Conservation (phyloP, 768 basidiomycete species). For the Suillus clintonianus region DNA sequence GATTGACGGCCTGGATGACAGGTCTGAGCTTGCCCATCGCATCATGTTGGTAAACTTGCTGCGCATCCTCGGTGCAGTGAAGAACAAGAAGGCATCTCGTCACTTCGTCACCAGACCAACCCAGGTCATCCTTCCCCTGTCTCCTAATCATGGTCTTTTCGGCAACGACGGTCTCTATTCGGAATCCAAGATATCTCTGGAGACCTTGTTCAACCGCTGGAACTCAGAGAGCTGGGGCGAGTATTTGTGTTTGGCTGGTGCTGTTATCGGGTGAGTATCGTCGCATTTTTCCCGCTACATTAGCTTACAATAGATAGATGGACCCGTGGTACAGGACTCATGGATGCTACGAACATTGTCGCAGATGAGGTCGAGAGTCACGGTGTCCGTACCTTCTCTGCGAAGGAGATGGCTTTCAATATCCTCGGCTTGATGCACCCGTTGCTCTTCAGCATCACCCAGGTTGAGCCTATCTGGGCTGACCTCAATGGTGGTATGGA, state of each 20-base stretch:
- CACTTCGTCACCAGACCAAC: conserved; percentile 98
- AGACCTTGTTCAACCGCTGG: conserved; percentile 99
- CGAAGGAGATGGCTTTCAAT: conserved; percentile 99
- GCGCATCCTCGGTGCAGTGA: conserved; percentile 94
- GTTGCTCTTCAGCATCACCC: conserved; percentile 97
- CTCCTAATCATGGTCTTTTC: conserved; percentile 97
- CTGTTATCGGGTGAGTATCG: conserved; percentile 86
- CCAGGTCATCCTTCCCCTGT: conserved; percentile 96
- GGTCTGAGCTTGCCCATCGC: conserved; percentile 95
- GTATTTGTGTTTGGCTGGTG: conserved; percentile 96
- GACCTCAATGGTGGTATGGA: conserved; percentile 99
- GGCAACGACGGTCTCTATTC: conserved; percentile 98
- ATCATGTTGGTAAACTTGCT: conserved; percentile 99
- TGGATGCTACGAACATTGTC: conserved; percentile 93
- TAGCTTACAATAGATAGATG: conserved; percentile 51
- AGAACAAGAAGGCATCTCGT: conserved; percentile 96
- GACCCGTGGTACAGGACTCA: conserved; percentile 97
- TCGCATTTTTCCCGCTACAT: conserved; percentile 3
- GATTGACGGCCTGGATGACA: conserved; percentile 96
- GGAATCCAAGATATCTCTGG: conserved; percentile 96
- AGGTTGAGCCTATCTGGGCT: conserved; percentile 99
- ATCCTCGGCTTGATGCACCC: conserved; percentile 99
- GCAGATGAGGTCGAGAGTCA: conserved; percentile 91
- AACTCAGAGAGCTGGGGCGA: conserved; percentile 98
- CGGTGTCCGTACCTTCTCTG: conserved; percentile 97